Conservation (phyloP, 495 filamentous ascomycete genomes). For the Tuber aestivum region DNA sequence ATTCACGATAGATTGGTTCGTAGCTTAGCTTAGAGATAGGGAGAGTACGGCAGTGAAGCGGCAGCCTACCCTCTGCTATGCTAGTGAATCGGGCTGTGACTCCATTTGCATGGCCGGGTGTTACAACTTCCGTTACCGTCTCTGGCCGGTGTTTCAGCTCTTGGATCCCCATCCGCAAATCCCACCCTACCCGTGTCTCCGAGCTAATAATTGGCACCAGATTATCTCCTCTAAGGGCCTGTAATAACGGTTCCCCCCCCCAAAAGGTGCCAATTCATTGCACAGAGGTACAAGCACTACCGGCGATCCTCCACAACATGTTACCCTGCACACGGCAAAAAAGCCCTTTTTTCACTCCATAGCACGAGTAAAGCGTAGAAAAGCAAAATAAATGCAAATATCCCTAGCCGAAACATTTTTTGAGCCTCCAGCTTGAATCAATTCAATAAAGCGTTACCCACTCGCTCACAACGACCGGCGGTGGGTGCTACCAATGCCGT, state of each 20-base stretch:
- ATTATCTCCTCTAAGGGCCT: neutral
- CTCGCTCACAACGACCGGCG: neutral
- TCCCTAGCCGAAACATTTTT: neutral
- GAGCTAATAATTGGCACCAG: neutral
- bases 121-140: neutral
- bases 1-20: neutral
- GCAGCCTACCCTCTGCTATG: too few species aligned
- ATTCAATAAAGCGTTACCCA: neutral
- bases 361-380: neutral
- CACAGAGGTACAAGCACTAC: neutral
- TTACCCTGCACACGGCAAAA: neutral
- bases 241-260: neutral
- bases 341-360: neutral
- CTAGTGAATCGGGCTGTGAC: too few species aligned
- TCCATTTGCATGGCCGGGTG: neutral
- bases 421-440: neutral
- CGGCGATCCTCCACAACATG: neutral
- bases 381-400: neutral
- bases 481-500: neutral
- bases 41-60: neutral
- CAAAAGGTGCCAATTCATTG: neutral
- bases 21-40: neutral
- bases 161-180: neutral
- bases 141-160: neutral
- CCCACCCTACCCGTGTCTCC: neutral